Evolutionary conservation across 768 basidiomycete species (phyloP).

Genomic region (Agaricus blazei): DNA sequence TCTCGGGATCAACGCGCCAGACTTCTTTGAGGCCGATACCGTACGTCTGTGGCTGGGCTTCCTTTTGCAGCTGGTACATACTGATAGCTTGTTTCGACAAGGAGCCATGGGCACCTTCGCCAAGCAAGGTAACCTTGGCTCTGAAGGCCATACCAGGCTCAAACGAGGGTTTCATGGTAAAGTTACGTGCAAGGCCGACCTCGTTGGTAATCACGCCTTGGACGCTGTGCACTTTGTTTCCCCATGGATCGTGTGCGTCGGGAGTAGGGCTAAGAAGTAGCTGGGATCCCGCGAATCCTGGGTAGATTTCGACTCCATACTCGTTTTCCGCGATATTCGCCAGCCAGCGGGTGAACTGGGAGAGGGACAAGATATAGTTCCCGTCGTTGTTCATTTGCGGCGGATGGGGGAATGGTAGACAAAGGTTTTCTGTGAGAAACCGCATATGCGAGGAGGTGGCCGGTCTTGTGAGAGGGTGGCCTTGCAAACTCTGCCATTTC

Average conservation of each 20-base stretch:
- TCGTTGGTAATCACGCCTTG: constrained; percentile 89
- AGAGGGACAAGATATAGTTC: constrained; percentile 90
- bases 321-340: constrained; percentile 73
- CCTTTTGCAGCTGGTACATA: constrained; percentile 67
- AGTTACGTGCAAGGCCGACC: constrained; percentile 80
- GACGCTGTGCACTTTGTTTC: constrained; percentile 44
- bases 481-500: constrained; percentile 58
- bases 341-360: constrained; percentile 86
- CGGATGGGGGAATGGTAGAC: constrained; percentile 88
- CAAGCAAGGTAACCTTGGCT: constrained; percentile 86
- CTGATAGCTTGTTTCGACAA: constrained; percentile 76
- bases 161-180: constrained; percentile 77
- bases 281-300: constrained; percentile 91
- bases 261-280: constrained; percentile 62
- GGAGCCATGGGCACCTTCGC: constrained; percentile 93
- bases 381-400: constrained; percentile 95
- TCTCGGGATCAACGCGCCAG: constrained; percentile 73
- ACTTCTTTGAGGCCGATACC: constrained; percentile 97
- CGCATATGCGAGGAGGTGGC: constrained; percentile 82
- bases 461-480: constrained; percentile 77
- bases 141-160: constrained; percentile 97
- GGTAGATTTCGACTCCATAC: constrained; percentile 90
- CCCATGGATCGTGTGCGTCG: constrained; percentile 35
- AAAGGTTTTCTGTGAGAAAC: constrained; percentile 62
- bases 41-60: constrained; percentile 86